Evolutionary conservation across 768 basidiomycete genomes (phyloP).

Genomic region (Panaeolus papilionaceus): DNA sequence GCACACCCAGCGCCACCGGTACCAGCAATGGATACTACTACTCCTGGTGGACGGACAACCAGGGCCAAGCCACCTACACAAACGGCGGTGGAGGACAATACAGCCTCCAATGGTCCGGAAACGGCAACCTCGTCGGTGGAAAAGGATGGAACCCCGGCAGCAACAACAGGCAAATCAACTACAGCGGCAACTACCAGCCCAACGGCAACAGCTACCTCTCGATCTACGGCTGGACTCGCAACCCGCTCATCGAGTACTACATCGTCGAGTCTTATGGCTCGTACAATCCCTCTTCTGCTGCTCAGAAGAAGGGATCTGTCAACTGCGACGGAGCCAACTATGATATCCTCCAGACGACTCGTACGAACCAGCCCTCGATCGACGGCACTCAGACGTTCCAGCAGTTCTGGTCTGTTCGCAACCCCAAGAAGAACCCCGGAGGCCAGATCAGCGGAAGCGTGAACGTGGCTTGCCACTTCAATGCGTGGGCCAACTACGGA

Average conservation of each 20-base stretch:
- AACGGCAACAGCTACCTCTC: slow-evolving; percentile 50
- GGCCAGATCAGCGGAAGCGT: slow-evolving; percentile 41
- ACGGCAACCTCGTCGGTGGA: slow-evolving; percentile 45
- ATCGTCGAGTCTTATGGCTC: slow-evolving; percentile 47
- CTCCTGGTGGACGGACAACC: slow-evolving; percentile 42
- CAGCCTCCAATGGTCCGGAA: slow-evolving; percentile 37
- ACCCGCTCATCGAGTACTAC: slow-evolving; percentile 55
- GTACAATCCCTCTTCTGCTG: slow-evolving; percentile 44
- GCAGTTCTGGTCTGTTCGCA: slow-evolving; percentile 54
- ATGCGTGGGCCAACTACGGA: slow-evolving; percentile 46
- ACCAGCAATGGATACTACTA: slow-evolving; percentile 42
- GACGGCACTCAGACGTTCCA: slow-evolving; percentile 49
- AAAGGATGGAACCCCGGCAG: slow-evolving; percentile 51
- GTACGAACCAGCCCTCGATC: slow-evolving; percentile 50
- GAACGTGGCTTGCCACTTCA: slow-evolving; percentile 47
- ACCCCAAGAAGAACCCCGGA: slow-evolving; percentile 31
- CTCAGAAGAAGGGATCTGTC: slow-evolving; percentile 43
- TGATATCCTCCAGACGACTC: slow-evolving; percentile 45
- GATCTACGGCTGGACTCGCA: slow-evolving; percentile 53
- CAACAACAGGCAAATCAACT: slow-evolving; percentile 41
- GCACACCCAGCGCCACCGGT: slow-evolving; percentile 37
- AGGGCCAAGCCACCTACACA: slow-evolving; percentile 37
- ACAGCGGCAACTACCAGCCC: slow-evolving; percentile 42
- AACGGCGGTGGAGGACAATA: slow-evolving; percentile 40
- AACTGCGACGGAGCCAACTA: slow-evolving; percentile 49